Base-by-base conservation (phyloP, 805 yeast species). In the Lipomyces japonicus region DNA sequence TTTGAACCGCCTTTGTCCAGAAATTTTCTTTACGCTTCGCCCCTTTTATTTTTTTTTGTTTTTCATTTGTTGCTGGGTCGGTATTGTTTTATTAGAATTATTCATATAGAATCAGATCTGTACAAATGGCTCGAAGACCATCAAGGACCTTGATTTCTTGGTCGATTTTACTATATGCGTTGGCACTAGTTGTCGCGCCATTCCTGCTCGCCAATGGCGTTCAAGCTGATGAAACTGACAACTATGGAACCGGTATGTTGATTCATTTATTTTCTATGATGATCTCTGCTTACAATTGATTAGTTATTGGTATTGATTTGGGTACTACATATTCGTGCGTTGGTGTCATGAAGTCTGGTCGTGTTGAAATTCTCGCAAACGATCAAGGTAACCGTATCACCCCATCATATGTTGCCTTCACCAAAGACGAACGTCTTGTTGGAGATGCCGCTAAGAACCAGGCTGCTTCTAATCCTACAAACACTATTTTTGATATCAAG, bases 321-420 rank as follows among this genome's bases (percentile, higher is more conserved):
- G 98, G 98, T 68, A 90, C 97, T 58, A 90, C 97, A 4, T 90
- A 90, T 79, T 90, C 96, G 7, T 90, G 97, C 80, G 97, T 91
- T 56, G 97, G 96, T 65, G 89, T 79, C 71, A 81, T 79, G 71
- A 71, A 82, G 46, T 82, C 84, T 63, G 95, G 86, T 66, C 78
- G 95, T 65, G 97, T 91, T 54, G 97, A 91, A 68, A 90, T 90
- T 66, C 81, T 90, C 65, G 96, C 97, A 63, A 90, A 90, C 69
- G 96, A 90, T 71, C 97, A 91, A 75, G 97, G 97, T 77, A 91
- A 91, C 79, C 85, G 97, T 78, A 91, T 95, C 57, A 90, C 97
- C 18, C 97, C 97, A 30, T 89, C 97, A 34, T 90, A 86, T 69
- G 97, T 91, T 55, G 96, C 95, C 45, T 90, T 90, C 80, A 87